Percentiles rank a stretch among this genome's conserved stretches.
phyloP scores from a whole-genome alignment of 1,284 basidiomycete genomes.

The Ustilago nuda region DNA sequence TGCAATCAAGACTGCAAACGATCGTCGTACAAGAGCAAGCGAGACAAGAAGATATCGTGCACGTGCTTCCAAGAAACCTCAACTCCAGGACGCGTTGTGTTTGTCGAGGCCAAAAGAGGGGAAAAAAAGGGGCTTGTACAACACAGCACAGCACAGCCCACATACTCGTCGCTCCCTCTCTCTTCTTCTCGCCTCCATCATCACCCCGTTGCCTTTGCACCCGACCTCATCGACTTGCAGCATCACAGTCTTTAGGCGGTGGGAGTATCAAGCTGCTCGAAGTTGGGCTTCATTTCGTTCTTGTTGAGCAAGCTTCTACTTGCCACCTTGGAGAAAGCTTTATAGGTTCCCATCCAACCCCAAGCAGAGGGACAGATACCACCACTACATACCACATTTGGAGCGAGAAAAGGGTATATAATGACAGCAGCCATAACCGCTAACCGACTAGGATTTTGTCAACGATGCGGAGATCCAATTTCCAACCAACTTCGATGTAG shows the following conservation, averaged over 20 bases:
- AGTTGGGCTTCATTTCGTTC: constrained; percentile 4
- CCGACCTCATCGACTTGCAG: neutral
- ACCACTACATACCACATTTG: neutral
- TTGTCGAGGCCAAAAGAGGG: constrained; percentile 4
- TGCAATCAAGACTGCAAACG: too few species aligned
- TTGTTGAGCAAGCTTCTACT: constrained; percentile 22
- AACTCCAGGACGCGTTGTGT: neutral
- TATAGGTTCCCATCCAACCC: neutral
- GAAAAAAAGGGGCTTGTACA: constrained; percentile 6
- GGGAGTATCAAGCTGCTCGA: neutral
- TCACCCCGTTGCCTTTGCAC: neutral
- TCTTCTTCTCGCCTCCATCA: neutral
- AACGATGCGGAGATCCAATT: constrained; percentile 47
- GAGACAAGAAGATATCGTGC: neutral
- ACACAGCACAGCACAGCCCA: too few species aligned
- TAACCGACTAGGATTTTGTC: constrained; percentile 35
- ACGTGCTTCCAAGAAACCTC: neutral
- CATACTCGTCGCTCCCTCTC: neutral
- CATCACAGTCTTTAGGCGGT: neutral
- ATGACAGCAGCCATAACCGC: constrained; percentile 9
- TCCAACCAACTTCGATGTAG: constrained; percentile 37
- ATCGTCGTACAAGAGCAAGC: too few species aligned
- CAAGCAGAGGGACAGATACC: neutral
- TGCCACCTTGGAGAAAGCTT: neutral
- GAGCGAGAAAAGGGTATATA: neutral